These are phyloP conservation scores for Trametes pubescens DNA, from an alignment of 1,284 basidiomycete genomes.

Conservation along the genomic window DNA sequence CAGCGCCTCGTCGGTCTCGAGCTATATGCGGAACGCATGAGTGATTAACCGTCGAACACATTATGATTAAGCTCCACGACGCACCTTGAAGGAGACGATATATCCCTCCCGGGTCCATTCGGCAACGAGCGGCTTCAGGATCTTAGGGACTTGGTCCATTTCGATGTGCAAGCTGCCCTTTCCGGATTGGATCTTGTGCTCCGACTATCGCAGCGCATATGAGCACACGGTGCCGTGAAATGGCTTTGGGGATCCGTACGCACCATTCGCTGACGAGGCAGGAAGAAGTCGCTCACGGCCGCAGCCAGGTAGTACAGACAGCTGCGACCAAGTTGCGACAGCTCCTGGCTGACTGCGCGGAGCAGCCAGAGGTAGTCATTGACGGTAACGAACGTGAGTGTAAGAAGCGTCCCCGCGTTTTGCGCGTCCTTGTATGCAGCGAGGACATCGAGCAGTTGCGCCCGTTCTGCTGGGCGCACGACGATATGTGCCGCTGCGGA, in stretches of 20 bases:
- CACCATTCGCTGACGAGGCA: slow-evolving; percentile 90
- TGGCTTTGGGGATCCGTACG: slow-evolving; percentile 39
- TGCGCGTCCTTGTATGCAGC: slow-evolving; percentile 86
- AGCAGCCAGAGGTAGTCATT: slow-evolving; percentile 97
- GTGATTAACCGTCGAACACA: neutral
- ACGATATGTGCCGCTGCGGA: slow-evolving; percentile 56
- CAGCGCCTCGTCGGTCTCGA: slow-evolving; percentile 89
- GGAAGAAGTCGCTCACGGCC: slow-evolving; percentile 97
- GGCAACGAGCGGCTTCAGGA: slow-evolving; percentile 90
- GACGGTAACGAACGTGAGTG: slow-evolving; percentile 92
- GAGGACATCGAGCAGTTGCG: slow-evolving; percentile 78
- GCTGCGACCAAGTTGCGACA: slow-evolving; percentile 70
- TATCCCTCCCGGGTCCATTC: slow-evolving; percentile 95
- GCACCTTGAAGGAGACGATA: slow-evolving; percentile 96
- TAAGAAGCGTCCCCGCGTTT: slow-evolving; percentile 77
- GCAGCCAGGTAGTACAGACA: slow-evolving; percentile 97
- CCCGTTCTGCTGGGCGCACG: slow-evolving; percentile 71
- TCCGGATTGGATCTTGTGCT: slow-evolving; percentile 98
- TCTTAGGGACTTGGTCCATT: slow-evolving; percentile 99
- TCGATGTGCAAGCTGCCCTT: slow-evolving; percentile 93
- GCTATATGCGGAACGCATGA: slow-evolving; percentile 56
- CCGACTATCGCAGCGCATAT: slow-evolving; percentile 63
- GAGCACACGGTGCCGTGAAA: neutral
- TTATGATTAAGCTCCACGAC: too few species aligned
- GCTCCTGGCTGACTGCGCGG: slow-evolving; percentile 80